Evolutionary conservation across 78 protist species (phyloP).

Genomic region (Polysphondylium violaceum): DNA sequence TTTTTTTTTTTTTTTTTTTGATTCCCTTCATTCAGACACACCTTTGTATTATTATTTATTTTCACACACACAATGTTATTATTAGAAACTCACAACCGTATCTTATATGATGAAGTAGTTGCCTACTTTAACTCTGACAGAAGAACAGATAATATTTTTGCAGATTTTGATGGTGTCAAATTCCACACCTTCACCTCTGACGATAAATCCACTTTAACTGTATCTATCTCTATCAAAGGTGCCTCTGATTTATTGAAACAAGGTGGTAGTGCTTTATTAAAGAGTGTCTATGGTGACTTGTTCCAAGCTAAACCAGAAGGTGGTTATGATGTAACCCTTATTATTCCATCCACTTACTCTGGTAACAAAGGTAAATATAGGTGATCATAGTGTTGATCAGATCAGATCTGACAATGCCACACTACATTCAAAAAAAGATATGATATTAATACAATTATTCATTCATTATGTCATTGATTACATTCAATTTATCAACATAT

Average conservation of each 20-base stretch:
- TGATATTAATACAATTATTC: not conserved
- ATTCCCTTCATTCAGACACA: not conserved
- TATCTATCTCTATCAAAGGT: constrained; percentile 70
- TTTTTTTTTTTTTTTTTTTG: constrained; percentile 3
- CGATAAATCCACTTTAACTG: constrained; percentile 18
- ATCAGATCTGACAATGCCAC: no score
- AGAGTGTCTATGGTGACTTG: constrained; percentile 76
- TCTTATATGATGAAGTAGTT: constrained; percentile 61
- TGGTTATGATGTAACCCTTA: constrained; percentile 76
- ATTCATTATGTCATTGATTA: no score
- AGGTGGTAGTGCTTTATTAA: constrained; percentile 36
- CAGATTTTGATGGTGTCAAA: constrained; percentile 90
- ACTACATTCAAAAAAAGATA: no score
- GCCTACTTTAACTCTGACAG: constrained; percentile 28
- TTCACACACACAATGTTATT: constrained; percentile 33
- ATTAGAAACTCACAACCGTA: constrained; percentile 49
- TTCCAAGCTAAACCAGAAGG: constrained; percentile 63
- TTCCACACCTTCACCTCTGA: constrained; percentile 69
- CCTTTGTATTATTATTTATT: not conserved
- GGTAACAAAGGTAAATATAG: constrained; percentile 64
- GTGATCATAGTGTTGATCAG: no score
- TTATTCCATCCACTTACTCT: constrained; percentile 35
- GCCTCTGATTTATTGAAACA: constrained; percentile 65
- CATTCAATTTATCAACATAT: not conserved
- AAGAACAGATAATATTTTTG: constrained; percentile 44